A percentile compares a stretch with the other conserved stretches of the same genome.
phyloP scores from a whole-genome alignment of 1,284 basidiomycete species.

The Trametes polyzona region DNA sequence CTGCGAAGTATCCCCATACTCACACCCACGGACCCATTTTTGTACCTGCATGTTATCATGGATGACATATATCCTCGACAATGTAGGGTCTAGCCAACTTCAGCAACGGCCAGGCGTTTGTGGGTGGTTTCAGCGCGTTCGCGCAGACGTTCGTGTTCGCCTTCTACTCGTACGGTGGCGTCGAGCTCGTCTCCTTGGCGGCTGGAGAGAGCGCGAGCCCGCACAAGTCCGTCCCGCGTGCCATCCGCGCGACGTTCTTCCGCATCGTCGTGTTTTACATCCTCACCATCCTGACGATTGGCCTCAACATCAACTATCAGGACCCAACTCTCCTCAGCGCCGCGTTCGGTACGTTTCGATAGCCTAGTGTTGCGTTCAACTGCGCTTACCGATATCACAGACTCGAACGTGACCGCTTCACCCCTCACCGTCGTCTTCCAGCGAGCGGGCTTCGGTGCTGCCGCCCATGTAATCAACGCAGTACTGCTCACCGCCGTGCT shows the following conservation, averaged over 20 bases:
- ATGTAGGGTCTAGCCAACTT: constrained; percentile 56
- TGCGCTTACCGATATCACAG: constrained; percentile 27
- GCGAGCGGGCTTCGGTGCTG: constrained; percentile 59
- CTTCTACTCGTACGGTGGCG: constrained; percentile 77
- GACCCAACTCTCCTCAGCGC: constrained; percentile 53
- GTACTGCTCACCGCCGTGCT: constrained; percentile 71
- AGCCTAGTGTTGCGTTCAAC: background rate
- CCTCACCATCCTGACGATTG: constrained; percentile 58
- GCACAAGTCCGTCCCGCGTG: constrained; percentile 64
- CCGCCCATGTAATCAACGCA: constrained; percentile 59
- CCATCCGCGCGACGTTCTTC: constrained; percentile 72
- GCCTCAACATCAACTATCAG: constrained; percentile 55
- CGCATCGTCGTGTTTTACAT: constrained; percentile 68
- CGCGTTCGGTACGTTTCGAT: constrained; percentile 41
- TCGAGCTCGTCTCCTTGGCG: constrained; percentile 71
- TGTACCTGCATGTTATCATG: no score
- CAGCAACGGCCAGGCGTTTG: constrained; percentile 52
- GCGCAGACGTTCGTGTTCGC: constrained; percentile 59
- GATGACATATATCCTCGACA: background rate
- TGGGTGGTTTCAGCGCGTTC: constrained; percentile 56
- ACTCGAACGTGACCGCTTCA: constrained; percentile 51
- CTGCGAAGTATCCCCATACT: background rate
- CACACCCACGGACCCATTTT: background rate
- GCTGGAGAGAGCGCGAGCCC: constrained; percentile 65
- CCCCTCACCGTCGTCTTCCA: constrained; percentile 64